Base-by-base conservation (phyloP, 2,329 filamentous ascomycete species). In the Golovinomyces cichoracearum region DNA sequence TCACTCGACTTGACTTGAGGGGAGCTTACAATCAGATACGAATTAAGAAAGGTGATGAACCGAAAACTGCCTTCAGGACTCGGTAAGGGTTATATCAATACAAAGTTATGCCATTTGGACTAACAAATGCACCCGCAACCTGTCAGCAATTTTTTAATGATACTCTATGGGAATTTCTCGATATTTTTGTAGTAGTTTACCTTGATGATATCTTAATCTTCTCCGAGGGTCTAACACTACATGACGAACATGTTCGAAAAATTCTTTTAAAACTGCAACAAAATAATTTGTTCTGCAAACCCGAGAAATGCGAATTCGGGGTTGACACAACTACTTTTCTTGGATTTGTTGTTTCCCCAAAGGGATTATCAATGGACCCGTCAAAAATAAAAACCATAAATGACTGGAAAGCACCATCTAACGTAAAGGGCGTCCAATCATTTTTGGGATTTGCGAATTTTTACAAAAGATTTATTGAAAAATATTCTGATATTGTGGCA, bases 111-210 rank as follows among this genome's bases (percentile, higher is more conserved):
- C n/a, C 37, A 27, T 48, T 48, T 21, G 37, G 47, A 17, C 26
- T 42, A 17, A 40, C 35, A 10, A 42, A 48, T 31, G 23, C 47
- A 19, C 25, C 35, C 27, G 47, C 35, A 17, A 48, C 35, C 10
- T 29, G 17, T 22, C 22, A 40, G 22, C 25, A 33, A 31, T 46
- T 46, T 33, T 7, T 46, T 12, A 46, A 46, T 25, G 44, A 46
- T 46, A 19, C 31, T 6, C 29, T 42, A 21, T 29, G 37, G 23
- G 37, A 48, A 42, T 48, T n/a, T 42, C 25, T 48, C 9, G 35
- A 48, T 31, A 48, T 48, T 40, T 48, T 42, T 42, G 35, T 48
- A 12, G 7, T 48, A 12, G 47, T 42, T 5, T 48, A 42, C 23
- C 19, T 31, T 17, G 37, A 48, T 21, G 47, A 48, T 41, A 42